Evolutionary conservation across 495 filamentous ascomycete species (phyloP), one percentile per base, ranked within the genome.

Genomic region (Penicillium bovifimosum): DNA sequence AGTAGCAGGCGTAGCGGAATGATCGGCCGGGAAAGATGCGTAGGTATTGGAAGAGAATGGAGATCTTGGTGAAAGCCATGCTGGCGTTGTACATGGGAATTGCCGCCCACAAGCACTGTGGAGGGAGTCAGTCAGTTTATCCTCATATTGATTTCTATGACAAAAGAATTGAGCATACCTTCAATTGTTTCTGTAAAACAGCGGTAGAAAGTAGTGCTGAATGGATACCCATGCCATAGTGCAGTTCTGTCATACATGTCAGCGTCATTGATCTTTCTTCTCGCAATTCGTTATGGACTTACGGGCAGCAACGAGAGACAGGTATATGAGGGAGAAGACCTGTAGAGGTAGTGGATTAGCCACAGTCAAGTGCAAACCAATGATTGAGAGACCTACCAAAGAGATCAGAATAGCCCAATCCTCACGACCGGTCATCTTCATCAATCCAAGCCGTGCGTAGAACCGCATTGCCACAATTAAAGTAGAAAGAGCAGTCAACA

Each of bases 11-110:
- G 6, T 65, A 45, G 29, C 69, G 65, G 48, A 75, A 69, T n/a
- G 54, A 55, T 17, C 50, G 56, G 29, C 58, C 58, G 9, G 65
- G 66, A 53, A 79, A 79, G 36, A 79, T 72, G 47, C 73, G 70
- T 17, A 75, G 64, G 55, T 78, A 79, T 60, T 75, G 72, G 33
- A 77, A 68, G 28, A 77, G 66, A 44, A 77, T 76, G 46, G 75
- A 76, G 53, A 73, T 65, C 58, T 76, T 77, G 16, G 70, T 74
- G 53, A 66, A 68, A 36, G 52, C 57, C 32, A 73, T 50, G 41
- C 69, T 73, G 46, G 68, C 63, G 31, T 70, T 70, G 54, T 75
- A 75, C 44, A 73, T 60, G n/a, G 71, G 71, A 29, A 74, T 72
- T 14, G 69, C 63, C 9, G 57, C 66, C 69, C 69, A 74, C 26